Percentiles rank a stretch among this genome's conserved stretches.
phyloP scores from a whole-genome alignment of 2,329 filamentous ascomycete species.

The Pseudocercospora vitis region DNA sequence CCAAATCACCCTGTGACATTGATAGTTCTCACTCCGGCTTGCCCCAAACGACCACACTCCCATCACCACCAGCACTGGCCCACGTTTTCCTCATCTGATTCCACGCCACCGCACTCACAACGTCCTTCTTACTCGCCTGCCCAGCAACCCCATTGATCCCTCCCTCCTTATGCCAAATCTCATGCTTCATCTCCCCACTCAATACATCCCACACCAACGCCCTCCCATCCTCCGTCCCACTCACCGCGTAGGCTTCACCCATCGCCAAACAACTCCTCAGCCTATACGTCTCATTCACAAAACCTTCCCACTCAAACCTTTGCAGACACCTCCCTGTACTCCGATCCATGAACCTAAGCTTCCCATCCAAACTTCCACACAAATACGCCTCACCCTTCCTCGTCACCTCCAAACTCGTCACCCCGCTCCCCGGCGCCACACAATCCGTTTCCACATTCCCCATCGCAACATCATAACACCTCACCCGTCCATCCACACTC shows the following conservation, averaged over 20 bases:
- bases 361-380: slow-evolving; percentile 73
- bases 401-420: slow-evolving; percentile 74
- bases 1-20: background rate
- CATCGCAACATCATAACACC: slow-evolving; percentile 79
- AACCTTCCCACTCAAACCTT: slow-evolving; percentile 61
- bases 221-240: slow-evolving; percentile 75
- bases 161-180: slow-evolving; percentile 50
- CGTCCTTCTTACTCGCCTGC: slow-evolving; percentile 43
- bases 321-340: slow-evolving; percentile 70
- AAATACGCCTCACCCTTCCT: slow-evolving; percentile 73
- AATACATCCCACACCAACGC: slow-evolving; percentile 84
- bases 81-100: slow-evolving; percentile 49
- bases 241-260: slow-evolving; percentile 74
- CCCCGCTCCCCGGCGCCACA: slow-evolving; percentile 49
- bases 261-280: slow-evolving; percentile 73
- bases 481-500: slow-evolving; percentile 80
- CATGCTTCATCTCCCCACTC: slow-evolving; percentile 66
- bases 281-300: slow-evolving; percentile 69
- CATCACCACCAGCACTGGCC: slow-evolving; percentile 53
- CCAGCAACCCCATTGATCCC: slow-evolving; percentile 26
- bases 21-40: slow-evolving; percentile 18
- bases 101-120: slow-evolving; percentile 51
- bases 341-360: slow-evolving; percentile 78
- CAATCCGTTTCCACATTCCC: slow-evolving; percentile 71
- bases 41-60: slow-evolving; percentile 41